phyloP scores from a whole-genome alignment of 2,329 filamentous ascomycete species.

The Ramularia collo-cygni region DNA sequence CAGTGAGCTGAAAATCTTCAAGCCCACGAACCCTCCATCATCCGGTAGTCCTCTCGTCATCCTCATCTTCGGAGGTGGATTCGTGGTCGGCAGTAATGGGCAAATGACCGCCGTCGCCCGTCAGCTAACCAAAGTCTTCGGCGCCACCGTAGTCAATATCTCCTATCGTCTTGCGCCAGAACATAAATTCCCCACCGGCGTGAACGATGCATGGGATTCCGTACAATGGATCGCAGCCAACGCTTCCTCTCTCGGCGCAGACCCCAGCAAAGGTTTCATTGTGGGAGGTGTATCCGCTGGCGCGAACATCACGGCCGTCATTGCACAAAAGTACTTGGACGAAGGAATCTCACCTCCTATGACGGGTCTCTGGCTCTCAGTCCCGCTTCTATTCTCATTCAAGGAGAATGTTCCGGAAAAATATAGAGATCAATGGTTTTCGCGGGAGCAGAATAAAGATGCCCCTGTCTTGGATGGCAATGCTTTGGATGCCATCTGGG shows the following conservation, averaged over 20 bases:
- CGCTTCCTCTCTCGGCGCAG: slow-evolving; percentile 31
- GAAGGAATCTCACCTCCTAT: slow-evolving; percentile 38
- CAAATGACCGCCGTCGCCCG: slow-evolving; percentile 14
- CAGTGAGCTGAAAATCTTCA: slow-evolving; percentile 30
- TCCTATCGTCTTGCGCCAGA: slow-evolving; percentile 41
- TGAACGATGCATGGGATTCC: slow-evolving; percentile 41
- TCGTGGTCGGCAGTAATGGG: slow-evolving; percentile 16
- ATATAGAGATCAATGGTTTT: slow-evolving; percentile 34
- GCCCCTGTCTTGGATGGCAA: slow-evolving; percentile 3
- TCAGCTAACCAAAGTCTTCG: slow-evolving; percentile 8
- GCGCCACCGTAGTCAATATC: slow-evolving; percentile 14
- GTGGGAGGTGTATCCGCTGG: slow-evolving; percentile 44
- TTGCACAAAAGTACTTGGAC: slow-evolving; percentile 35
- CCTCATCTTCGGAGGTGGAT: slow-evolving; percentile 21
- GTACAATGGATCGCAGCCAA: slow-evolving; percentile 26
- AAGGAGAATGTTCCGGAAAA: slow-evolving; percentile 31
- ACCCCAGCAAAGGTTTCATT: slow-evolving; percentile 41
- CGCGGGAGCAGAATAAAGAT: slow-evolving; percentile 1
- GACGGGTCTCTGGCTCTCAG: slow-evolving; percentile 37
- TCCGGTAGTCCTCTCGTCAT: slow-evolving; percentile 20
- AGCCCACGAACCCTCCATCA: slow-evolving; percentile 15
- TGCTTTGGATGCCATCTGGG: slow-evolving; percentile 1
- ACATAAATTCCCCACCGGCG: slow-evolving; percentile 38
- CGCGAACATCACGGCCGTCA: slow-evolving; percentile 35
- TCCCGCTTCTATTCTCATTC: slow-evolving; percentile 34